Evolutionary conservation across 2,329 filamentous ascomycete genomes (phyloP), one percentile per base, ranked within the genome.

Genomic region (Aspergillus sp.): DNA sequence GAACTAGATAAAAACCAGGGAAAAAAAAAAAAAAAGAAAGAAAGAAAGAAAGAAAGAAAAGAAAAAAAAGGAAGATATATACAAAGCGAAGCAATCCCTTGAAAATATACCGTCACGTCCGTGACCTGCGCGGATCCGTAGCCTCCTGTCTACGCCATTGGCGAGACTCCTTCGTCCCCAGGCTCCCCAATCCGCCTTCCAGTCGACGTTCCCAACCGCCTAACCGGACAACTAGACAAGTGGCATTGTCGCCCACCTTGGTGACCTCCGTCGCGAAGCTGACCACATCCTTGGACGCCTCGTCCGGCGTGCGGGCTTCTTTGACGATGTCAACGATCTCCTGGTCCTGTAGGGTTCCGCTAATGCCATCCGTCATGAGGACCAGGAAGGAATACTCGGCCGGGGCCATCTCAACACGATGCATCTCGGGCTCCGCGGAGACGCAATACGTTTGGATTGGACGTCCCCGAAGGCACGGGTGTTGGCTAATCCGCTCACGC

Each of bases 271-370:
- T 93, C 0, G 91, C 89, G 66, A 93, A 96, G 47, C 81, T 80
- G 29, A 95, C 88, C 5, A 98, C 80, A 51, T 84, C 81, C 48
- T 77, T 77, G 1, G 88, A 82, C 3, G 83, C 93, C 63, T 94
- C 81, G 56, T 95, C 91, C 0, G 93, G 93, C 0, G 91, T 97
- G 61, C 78, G 83, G 4, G 89, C 87, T 68, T 98, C 93, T 67
- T 97, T 97, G 59, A 97, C 77, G 30, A 97, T 82, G 63, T 98
- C 93, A 29, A 96, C 90, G 51, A 97, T 88, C 70, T 98, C 93
- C 70, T 97, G 91, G 62, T 98, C 93, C 46, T 78, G 81, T 26
- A 97, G 73, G 10, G 86, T 86, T 5, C 88, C 91, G 19, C 84
- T 91, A 7, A 98, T 82, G 28, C 93, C 93, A 65, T 98, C 93